Base-by-base conservation (phyloP, 1,139 yeast genomes). In the Saccharomyces hybrid region DNA sequence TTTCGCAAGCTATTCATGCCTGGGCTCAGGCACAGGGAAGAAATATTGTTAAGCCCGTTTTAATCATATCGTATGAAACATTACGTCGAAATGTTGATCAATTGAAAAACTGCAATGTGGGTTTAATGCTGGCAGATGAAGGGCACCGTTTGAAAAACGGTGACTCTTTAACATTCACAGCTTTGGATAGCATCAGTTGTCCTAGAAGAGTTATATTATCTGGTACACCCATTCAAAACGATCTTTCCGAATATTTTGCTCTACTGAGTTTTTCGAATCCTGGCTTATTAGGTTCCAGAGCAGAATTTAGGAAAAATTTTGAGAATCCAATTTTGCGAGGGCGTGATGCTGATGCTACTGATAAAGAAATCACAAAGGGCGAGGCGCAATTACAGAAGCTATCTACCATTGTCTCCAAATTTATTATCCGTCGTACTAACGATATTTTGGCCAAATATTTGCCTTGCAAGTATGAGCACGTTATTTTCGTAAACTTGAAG, bases 171-270 rank as follows among this genome's bases (percentile, higher is more conserved):
- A 95, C 99, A 0, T 93, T 91, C 64, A 88, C 91, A 0, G 90
- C 98, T 0, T 76, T 93, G 52, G 86, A 89, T 67, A 82, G 93
- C 13, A 77, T 93, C 53, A 82, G 85, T 53, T 93, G 96, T 68
- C 84, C 85, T 52, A 76, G 99, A 65, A 79, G 99, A 61, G 97
- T 93, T 8, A 93, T 93, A 60, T 74, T 93, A 38, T 89, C 97
- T 0, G 99, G 99, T 50, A 93, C 99, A 0, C 99, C 99, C 0
- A 93, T 93, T 60, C 99, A 93, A 69, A 93, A 93, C 67, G 99
- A 95, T 74, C 76, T 93, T 48, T 86, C 97, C 0, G 99, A 93
- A 71, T 93, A 93, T 71, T 95, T 91, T 68, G 89, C 99, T 0
- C 75, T 93, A 54, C 75, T 95, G 56, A 88, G 86, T 64, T 93